Percentiles rank a stretch among this genome's conserved stretches.
Evolutionary conservation across 768 basidiomycete species (phyloP).

Genomic region (Amanita subjunquillea): DNA sequence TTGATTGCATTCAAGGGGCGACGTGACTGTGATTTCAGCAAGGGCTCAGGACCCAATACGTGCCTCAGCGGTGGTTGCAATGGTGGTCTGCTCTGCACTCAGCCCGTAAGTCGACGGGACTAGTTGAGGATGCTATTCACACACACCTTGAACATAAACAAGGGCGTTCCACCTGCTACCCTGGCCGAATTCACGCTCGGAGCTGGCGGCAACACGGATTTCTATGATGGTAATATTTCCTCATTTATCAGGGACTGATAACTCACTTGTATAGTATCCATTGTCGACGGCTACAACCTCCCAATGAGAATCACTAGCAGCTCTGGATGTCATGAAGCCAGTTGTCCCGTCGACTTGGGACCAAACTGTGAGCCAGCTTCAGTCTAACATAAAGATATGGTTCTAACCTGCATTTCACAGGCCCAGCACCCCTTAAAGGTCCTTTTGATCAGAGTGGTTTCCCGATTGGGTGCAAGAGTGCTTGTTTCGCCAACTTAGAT

Average conservation of each 20-base stretch:
- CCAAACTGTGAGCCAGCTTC: slow-evolving; percentile 36
- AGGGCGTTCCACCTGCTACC: slow-evolving; percentile 60
- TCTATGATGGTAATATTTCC: slow-evolving; percentile 42
- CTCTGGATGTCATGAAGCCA: slow-evolving; percentile 40
- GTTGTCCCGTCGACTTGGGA: slow-evolving; percentile 21
- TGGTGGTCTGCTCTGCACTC: neutral
- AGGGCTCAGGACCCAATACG: too few relatives aligned
- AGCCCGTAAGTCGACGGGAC: neutral
- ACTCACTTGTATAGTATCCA: slow-evolving; percentile 32
- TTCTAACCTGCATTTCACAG: slow-evolving; percentile 14
- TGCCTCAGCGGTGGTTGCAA: too few relatives aligned
- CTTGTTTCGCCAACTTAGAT: slow-evolving; percentile 36
- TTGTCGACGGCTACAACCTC: slow-evolving; percentile 60
- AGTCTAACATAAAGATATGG: neutral
- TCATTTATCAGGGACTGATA: neutral
- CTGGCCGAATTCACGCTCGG: slow-evolving; percentile 61
- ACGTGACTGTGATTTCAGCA: too few relatives aligned
- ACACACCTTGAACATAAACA: neutral
- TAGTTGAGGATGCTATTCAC: slow-evolving; percentile 23
- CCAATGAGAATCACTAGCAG: slow-evolving; percentile 30
- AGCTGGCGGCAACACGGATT: slow-evolving; percentile 33
- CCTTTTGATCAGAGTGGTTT: slow-evolving; percentile 43
- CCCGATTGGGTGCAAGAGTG: slow-evolving; percentile 52
- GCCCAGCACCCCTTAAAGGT: slow-evolving; percentile 41
- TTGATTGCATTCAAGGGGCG: too few relatives aligned